Evolutionary conservation across 2,329 filamentous ascomycete species (phyloP).

Genomic region (Ophiobolus disseminans): DNA sequence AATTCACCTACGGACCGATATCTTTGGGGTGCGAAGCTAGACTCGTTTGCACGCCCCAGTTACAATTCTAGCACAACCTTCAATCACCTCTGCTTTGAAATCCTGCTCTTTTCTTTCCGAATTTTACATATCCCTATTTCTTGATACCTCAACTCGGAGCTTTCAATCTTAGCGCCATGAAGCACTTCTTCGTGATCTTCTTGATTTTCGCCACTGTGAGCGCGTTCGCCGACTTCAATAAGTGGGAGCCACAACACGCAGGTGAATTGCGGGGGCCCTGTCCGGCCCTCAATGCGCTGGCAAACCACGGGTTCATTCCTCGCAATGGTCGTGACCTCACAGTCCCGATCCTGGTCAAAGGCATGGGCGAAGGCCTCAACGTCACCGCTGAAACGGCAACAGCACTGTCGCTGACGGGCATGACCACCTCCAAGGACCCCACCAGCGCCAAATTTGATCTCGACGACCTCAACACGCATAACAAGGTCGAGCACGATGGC

Average conservation of each 20-base stretch:
- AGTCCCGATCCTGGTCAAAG: conserved; percentile 31
- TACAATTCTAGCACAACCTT: too few species aligned
- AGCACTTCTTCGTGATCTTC: neutral
- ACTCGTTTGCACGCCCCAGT: too few species aligned
- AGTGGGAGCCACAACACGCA: conserved; percentile 22
- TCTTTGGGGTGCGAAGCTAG: too few species aligned
- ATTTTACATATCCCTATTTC: too few species aligned
- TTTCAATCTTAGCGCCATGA: conserved; percentile 6
- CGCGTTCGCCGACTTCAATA: conserved; percentile 14
- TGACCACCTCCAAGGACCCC: conserved; percentile 18
- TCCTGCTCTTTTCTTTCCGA: too few species aligned
- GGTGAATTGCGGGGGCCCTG: conserved; percentile 35
- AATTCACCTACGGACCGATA: too few species aligned
- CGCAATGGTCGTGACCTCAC: conserved; percentile 42
- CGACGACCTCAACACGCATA: conserved; percentile 43
- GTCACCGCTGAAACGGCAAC: conserved; percentile 39
- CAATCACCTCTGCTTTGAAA: too few species aligned
- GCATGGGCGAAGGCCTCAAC: conserved; percentile 36
- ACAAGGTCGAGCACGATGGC: conserved; percentile 47
- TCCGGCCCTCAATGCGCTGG: conserved; percentile 42
- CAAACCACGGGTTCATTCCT: conserved; percentile 44
- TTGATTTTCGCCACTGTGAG: neutral
- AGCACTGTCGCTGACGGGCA: conserved; percentile 26
- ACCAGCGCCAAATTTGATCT: conserved; percentile 32
- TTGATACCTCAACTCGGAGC: too few species aligned